These are phyloP conservation scores for Trichoderma hamatum DNA, from an alignment of 2,329 filamentous ascomycete species.

Conservation along the genomic window DNA sequence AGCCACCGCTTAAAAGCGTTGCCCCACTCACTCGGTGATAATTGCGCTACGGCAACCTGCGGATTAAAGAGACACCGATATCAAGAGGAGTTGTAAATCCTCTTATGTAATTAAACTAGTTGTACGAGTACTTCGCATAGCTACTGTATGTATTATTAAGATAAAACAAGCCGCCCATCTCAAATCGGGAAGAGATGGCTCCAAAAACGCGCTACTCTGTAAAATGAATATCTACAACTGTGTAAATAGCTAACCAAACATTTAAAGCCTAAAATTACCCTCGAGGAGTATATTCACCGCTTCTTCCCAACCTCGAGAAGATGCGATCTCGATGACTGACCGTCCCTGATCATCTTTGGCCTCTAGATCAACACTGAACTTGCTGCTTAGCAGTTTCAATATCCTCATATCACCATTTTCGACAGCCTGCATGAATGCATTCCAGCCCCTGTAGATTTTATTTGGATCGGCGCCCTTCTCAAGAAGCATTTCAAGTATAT, in stretches of 20 bases:
- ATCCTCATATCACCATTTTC: conserved; percentile 63
- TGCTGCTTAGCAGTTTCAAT: conserved; percentile 54
- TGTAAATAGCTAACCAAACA: background rate
- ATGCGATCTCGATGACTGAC: conserved; percentile 61
- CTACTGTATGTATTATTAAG: too few relatives aligned
- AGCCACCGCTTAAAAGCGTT: conserved; percentile 1
- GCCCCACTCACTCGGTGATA: background rate
- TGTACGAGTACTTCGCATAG: too few relatives aligned
- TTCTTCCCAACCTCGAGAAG: conserved; percentile 61
- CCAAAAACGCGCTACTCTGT: conserved; percentile 2
- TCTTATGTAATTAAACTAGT: background rate
- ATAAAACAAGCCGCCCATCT: background rate
- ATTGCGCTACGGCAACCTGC: background rate
- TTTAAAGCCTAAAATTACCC: conserved; percentile 27
- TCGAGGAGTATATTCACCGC: conserved; percentile 55
- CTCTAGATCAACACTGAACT: conserved; percentile 54
- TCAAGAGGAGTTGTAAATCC: background rate
- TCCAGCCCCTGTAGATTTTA: conserved; percentile 68
- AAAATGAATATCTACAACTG: background rate
- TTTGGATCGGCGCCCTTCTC: conserved; percentile 68
- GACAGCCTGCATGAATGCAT: conserved; percentile 65
- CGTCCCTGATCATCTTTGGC: conserved; percentile 57
- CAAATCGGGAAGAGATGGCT: background rate
- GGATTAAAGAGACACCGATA: background rate
- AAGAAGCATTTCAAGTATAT: conserved; percentile 65